Evolutionary conservation across 441 rosid genomes (phyloP), one percentile per base, ranked within the genome.

Genomic region (Arabidopsis lyrata): DNA sequence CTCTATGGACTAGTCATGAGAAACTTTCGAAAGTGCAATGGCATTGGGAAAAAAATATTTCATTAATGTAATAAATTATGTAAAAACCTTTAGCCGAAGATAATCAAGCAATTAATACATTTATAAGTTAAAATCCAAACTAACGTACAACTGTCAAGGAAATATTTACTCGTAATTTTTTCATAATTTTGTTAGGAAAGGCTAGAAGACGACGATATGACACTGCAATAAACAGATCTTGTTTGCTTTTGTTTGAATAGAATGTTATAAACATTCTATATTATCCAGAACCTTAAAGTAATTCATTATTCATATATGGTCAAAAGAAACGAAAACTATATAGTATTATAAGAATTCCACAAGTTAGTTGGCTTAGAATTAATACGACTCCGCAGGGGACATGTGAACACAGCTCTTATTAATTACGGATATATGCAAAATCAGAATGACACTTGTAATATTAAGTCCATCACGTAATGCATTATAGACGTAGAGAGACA

Each of bases 391-490:
- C 68, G 16, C 70, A 70, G 75, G 76, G 58, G 58, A 71, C 76
- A 77, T 77, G 80, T 77, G 80, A 77, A 65, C 68, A 64, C 76
- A 77, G 72, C 76, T 70, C 62, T 77, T 65, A 56, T 63, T 39
- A 58, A 29, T 29, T 29, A 29, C 6, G 11, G 76, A 71, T 65
- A 66, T 77, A 29, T 29, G 64, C 29, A 34, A 45, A 59, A 71
- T 66, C 64, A 71, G 73, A 65, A 77, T 65, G 76, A 71, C 80
- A 77, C 68, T 77, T 77, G 73, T 77, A 72, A 66, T 66, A 41
- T 72, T 58, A 58, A 59, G 68, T 71, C 32, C 62, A 56, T 70
- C 72, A 76, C 76, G 72, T 76, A 76, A 76, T 70, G 67, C 76
- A 45, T 3, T 4, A 29, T 45, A 27, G 48, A 36, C 53, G n/a